Base-by-base conservation (phyloP, 371 early-diverging fungal genomes). In the Mortierella sp. region DNA sequence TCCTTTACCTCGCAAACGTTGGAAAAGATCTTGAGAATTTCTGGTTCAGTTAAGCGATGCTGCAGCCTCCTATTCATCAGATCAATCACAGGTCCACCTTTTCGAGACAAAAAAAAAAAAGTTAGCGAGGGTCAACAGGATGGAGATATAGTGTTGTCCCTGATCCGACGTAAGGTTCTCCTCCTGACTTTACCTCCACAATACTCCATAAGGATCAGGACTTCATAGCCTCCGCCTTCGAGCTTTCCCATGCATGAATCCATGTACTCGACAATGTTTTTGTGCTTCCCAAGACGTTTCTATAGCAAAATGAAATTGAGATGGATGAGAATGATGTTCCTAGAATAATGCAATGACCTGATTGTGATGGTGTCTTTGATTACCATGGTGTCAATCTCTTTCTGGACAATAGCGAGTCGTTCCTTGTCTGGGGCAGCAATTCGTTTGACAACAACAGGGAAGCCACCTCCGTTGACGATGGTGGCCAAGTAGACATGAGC, bases 121-220 rank as follows among this genome's bases (percentile, higher is more conserved):
- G 51, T 9, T 6, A 51, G 34, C 35, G 23, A 57, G 32, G 51
- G 51, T 7, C 51, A 51, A n/a, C 9, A 15, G 22, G 51, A n/a
- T 40, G 12, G 19, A n/a, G 17, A 15, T 17, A 10, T 13, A 8
- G 37, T 22, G 32, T 32, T 22, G n/a, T n/a, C n/a, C n/a, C n/a
- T n/a, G n/a, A n/a, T n/a, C n/a, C n/a, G n/a, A n/a, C n/a, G n/a
- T n/a, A n/a, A n/a, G n/a, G 42, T 40, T 51, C 26, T 51, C 12
- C 19, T 17, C 53, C 13, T 51, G 6, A n/a, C 61, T 67, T n/a
- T 87, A 92, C 96, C 93, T 22, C 90, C 85, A 78, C 97, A 97
- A 76, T 93, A 92, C 74, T 96, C 97, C 95, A 96, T 96, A 68
- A 96, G 84, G 34, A 97, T 95, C 57, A 92, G 85, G 5, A 94